phyloP scores from a whole-genome alignment of 306 rosid genomes.

The Senna tora region DNA sequence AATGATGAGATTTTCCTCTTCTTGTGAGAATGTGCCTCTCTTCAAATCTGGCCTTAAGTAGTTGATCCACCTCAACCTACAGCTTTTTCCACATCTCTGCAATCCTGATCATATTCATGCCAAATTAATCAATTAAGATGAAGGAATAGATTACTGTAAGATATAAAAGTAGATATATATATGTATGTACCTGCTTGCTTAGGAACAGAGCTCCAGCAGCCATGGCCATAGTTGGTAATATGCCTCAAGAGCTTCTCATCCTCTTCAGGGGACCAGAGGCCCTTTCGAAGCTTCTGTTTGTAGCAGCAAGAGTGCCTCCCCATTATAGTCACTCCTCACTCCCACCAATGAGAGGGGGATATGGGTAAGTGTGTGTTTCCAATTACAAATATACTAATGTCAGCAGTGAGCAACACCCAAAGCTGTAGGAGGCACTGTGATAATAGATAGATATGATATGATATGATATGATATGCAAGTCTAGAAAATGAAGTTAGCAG shows the following conservation, averaged over 20 bases:
- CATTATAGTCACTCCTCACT: conserved; percentile 42
- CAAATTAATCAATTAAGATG: too few relatives aligned
- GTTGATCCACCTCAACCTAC: conserved; percentile 70
- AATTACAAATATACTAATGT: conserved; percentile 42
- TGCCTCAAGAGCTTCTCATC: conserved; percentile 61
- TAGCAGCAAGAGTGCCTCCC: conserved; percentile 71
- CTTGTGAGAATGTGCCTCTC: conserved; percentile 65
- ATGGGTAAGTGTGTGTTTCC: not conserved
- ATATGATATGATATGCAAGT: conserved; percentile 40
- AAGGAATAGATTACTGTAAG: too few relatives aligned
- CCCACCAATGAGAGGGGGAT: conserved; percentile 30
- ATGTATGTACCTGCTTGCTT: conserved; percentile 56
- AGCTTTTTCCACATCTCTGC: conserved; percentile 74
- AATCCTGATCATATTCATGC: conserved; percentile 60
- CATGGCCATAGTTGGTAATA: conserved; percentile 62
- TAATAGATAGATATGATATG: conserved; percentile 28
- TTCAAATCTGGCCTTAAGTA: conserved; percentile 74
- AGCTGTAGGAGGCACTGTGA: conserved; percentile 38
- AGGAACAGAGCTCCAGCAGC: conserved; percentile 72
- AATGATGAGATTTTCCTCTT: conserved; percentile 59
- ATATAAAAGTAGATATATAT: too few relatives aligned
- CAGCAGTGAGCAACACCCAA: conserved; percentile 44
- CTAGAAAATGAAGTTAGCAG: conserved; percentile 56
- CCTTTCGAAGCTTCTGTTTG: conserved; percentile 63
- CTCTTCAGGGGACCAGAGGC: conserved; percentile 71